A percentile compares a stretch with the other conserved stretches of the same genome.
Conservation (phyloP, 176 grass and related monocot species). For the Musa schizocarpa region DNA sequence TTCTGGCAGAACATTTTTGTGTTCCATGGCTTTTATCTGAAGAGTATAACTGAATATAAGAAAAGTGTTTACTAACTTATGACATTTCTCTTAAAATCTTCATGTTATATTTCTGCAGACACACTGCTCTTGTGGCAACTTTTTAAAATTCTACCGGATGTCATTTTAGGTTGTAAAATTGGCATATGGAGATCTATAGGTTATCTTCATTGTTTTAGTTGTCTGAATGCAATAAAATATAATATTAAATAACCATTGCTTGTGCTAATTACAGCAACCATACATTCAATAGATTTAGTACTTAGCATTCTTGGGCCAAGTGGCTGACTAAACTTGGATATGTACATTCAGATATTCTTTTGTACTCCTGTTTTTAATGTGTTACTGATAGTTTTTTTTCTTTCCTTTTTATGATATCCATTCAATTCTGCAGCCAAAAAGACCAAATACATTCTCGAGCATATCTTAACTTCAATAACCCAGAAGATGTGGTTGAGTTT, state of each 20-base stretch:
- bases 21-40: too few relatives aligned
- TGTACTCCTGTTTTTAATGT: too few relatives aligned
- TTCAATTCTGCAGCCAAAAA: conserved; percentile 50
- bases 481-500: conserved; percentile 84
- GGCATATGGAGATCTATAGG: neutral
- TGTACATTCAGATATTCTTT: too few relatives aligned
- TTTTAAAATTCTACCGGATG: neutral
- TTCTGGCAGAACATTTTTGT: too few relatives aligned
- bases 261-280: neutral
- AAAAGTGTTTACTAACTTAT: too few relatives aligned
- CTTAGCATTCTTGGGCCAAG: neutral
- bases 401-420: neutral
- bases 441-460: conserved; percentile 72
- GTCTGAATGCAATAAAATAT: neutral
- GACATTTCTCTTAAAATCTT: too few relatives aligned
- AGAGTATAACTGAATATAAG: too few relatives aligned
- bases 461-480: conserved; percentile 69
- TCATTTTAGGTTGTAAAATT: neutral
- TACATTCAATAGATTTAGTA: neutral
- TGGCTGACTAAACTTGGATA: neutral
- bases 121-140: too few relatives aligned
- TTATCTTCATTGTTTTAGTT: neutral
- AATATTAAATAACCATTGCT: neutral
- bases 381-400: neutral
- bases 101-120: too few relatives aligned